These are phyloP conservation scores for Kodamaea leandrae DNA, from an alignment of 805 yeast species.

Conservation along the genomic window DNA sequence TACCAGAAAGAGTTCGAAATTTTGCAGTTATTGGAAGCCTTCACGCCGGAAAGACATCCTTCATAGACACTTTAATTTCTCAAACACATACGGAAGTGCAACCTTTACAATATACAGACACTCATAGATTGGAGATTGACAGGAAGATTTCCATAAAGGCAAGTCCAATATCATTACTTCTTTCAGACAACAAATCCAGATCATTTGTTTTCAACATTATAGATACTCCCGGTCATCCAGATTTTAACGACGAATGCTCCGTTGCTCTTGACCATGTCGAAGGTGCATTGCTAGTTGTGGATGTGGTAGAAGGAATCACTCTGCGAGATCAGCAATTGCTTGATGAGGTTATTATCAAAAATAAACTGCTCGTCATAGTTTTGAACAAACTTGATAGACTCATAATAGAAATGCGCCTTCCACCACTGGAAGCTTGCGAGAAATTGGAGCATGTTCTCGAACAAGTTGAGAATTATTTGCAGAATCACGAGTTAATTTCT, in stretches of 20 bases:
- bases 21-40: conserved; percentile 76
- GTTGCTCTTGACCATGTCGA: conserved; percentile 61
- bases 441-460: conserved; percentile 63
- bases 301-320: conserved; percentile 79
- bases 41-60: conserved; percentile 83
- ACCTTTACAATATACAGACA: conserved; percentile 67
- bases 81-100: conserved; percentile 54
- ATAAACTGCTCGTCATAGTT: conserved; percentile 56
- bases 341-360: conserved; percentile 48
- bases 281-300: conserved; percentile 69
- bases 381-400: conserved; percentile 84
- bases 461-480: conserved; percentile 57
- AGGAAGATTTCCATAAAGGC: conserved; percentile 69
- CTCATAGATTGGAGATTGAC: conserved; percentile 62
- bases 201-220: conserved; percentile 61
- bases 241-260: conserved; percentile 74
- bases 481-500: conserved; percentile 26
- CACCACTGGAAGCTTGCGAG: conserved; percentile 69
- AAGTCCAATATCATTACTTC: conserved; percentile 58
- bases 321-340: conserved; percentile 51
- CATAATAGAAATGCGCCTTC: conserved; percentile 72
- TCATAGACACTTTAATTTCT: conserved; percentile 63
- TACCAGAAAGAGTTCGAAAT: conserved; percentile 70
- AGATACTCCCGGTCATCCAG: conserved; percentile 92
- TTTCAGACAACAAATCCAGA: conserved; percentile 48